Base-by-base conservation (phyloP, 768 basidiomycete genomes). In the Leccinum fibrillosum region DNA sequence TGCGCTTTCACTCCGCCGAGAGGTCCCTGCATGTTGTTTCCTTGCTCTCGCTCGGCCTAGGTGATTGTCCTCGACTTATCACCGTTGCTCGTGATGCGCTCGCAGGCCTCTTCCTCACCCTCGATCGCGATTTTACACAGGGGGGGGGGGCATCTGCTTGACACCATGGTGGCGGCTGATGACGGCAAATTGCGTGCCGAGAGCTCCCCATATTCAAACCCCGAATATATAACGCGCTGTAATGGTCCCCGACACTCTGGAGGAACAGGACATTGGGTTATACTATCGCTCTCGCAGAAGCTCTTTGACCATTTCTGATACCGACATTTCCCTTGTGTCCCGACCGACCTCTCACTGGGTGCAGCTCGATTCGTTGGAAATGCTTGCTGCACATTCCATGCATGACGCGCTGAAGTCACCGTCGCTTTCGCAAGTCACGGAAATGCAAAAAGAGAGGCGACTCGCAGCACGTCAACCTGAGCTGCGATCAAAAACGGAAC, bases 401-500 rank as follows among this genome's bases (percentile, higher is more conserved):
- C 54, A 56, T 12, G 57, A 55, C 23, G 34, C 67, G 7, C 57
- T 75, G 8, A 75, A 69, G 51, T 76, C 77, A 0, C 64, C 75
- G 1, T 78, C 77, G 4, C 65, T 74, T 23, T 71, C 72, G 2
- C 70, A 71, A 23, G 62, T 74, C 13, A 52, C 58, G 5, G 61
- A 72, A 21, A 55, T 54, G 11, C 58, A 61, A 28, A 55, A 61
- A 13, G 63, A 62, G 2, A 59, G 53, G 50, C 56, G 53, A 17
- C 60, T 61, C 26, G 26, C 37, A 34, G 48, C 35, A 55, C 61
- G 65, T 15, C 66, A 73, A 44, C 64, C 69, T 0, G 34, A 81
- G 9, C 69, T 76, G 23, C 76, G 82, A 19, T 82, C 83, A 11
- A 75, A 69, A 52, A 83, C 83, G 2, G 68, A 79, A 49, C 80